Base-by-base conservation (phyloP, 1,139 yeast genomes). In the Suhomyces maxii region DNA sequence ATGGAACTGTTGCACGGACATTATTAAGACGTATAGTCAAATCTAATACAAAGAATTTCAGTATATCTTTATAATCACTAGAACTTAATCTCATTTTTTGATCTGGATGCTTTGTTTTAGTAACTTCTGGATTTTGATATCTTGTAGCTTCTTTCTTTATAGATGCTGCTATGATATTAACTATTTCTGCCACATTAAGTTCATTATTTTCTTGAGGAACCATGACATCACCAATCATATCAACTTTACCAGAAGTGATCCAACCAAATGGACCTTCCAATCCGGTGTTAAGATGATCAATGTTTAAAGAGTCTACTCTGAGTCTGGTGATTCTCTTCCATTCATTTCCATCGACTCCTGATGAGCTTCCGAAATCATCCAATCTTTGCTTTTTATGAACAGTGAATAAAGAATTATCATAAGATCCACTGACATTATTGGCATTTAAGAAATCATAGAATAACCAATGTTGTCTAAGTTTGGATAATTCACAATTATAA, bases 181-280 rank as follows among this genome's bases (percentile, higher is more conserved):
- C 72, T 12, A 77, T 57, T 49, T 76, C 79, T 4, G 65, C 55
- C 43, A 77, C 64, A 45, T 73, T 72, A 31, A 77, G 58, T 40
- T 68, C 71, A 40, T 76, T 74, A 37, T 73, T 76, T 49, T 82
- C 86, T 39, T 79, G 78, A 0, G 96, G 95, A 0, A 89, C 83
- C 79, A 84, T 82, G 9, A 91, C 82, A 61, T 93, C 97, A 8
- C 97, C 97, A 53, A 88, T 70, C 84, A 93, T 86, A 64, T 93
- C 97, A 18, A 91, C 98, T 48, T 83, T 83, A 7, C 99, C 99
- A 50, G 80, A 78, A 8, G 89, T 84, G 47, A 93, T 91, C 99
- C 99, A 93, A 2, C 98, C 97, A 66, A 93, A 89, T 6, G 98
- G 97, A 0, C 99, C 99, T 45, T 84, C 85, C 44, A 89, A 77